A percentile compares a stretch with the other conserved stretches of the same genome.
These are phyloP conservation scores for Apophysomyces trapeziformis DNA, from an alignment of 371 early-diverging fungal species.

Conservation along the genomic window DNA sequence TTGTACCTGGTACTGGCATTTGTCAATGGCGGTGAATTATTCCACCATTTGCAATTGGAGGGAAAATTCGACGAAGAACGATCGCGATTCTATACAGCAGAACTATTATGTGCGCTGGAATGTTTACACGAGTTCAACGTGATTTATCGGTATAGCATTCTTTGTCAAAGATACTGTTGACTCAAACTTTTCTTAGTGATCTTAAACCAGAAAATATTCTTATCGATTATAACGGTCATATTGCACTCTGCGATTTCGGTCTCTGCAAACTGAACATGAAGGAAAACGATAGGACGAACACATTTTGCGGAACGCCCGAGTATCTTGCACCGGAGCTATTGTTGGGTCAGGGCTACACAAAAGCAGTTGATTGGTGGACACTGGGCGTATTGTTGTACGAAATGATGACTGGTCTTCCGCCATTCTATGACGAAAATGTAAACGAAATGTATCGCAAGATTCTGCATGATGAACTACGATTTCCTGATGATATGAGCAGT, in stretches of 20 bases:
- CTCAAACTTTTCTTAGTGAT: conserved; percentile 58
- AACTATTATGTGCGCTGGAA: conserved; percentile 81
- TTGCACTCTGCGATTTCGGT: conserved; percentile 98
- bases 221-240: conserved; percentile 95
- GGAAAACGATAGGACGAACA: conserved; percentile 90
- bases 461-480: conserved; percentile 79
- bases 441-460: conserved; percentile 97
- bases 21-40: conserved; percentile 94
- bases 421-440: conserved; percentile 95
- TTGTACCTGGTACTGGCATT: conserved; percentile 92
- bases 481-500: conserved; percentile 85
- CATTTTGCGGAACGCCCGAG: conserved; percentile 99
- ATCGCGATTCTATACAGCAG: conserved; percentile 76
- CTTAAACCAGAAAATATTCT: conserved; percentile 97
- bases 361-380: conserved; percentile 97
- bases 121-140: conserved; percentile 90
- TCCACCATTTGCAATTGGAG: conserved; percentile 86
- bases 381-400: conserved; percentile 94
- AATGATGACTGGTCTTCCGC: conserved; percentile 94
- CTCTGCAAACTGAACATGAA: conserved; percentile 96
- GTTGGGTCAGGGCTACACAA: conserved; percentile 92
- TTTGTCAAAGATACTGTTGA: not conserved
- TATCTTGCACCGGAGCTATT: conserved; percentile 98
- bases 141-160: conserved; percentile 67
- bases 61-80: conserved; percentile 74